Conservation (phyloP, 441 rosid genomes). For the Jatropha podagrica region DNA sequence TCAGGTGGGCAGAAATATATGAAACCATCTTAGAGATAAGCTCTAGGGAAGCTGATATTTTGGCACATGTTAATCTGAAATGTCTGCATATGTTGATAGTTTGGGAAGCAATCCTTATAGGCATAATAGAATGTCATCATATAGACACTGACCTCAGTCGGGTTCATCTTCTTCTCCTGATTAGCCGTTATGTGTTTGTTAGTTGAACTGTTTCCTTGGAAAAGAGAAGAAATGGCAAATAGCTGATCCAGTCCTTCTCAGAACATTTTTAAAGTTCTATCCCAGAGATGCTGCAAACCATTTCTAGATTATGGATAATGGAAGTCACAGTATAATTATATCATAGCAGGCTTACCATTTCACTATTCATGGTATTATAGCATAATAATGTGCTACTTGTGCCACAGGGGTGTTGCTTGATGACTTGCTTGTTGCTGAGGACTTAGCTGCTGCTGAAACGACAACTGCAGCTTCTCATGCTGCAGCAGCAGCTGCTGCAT, state of each 20-base stretch:
- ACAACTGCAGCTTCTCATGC: conserved; percentile 90
- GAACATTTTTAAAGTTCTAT: neutral
- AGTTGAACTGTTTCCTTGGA: neutral
- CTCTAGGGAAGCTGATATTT: neutral
- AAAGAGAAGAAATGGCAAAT: neutral
- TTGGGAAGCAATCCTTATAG: neutral
- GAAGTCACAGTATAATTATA: neutral
- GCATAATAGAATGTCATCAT: conserved; percentile 3
- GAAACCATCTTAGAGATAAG: neutral
- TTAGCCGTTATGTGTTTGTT: neutral
- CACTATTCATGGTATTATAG: conserved; percentile 6
- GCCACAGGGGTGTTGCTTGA: conserved; percentile 88
- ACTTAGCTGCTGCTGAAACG: conserved; percentile 89
- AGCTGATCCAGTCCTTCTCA: neutral
- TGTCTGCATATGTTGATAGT: neutral
- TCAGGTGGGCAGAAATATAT: neutral
- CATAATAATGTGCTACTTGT: conserved; percentile 18
- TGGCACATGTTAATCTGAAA: neutral
- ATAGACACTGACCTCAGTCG: neutral
- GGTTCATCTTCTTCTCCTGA: neutral
- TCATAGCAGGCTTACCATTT: neutral
- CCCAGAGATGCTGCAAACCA: neutral
- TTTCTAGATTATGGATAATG: conserved; percentile 1
- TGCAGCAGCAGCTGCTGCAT: conserved; percentile 81
- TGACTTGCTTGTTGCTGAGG: conserved; percentile 97